These are phyloP conservation scores for Cephalotrichum gorgonifer DNA, from an alignment of 2,329 filamentous ascomycete species.

Conservation along the genomic window DNA sequence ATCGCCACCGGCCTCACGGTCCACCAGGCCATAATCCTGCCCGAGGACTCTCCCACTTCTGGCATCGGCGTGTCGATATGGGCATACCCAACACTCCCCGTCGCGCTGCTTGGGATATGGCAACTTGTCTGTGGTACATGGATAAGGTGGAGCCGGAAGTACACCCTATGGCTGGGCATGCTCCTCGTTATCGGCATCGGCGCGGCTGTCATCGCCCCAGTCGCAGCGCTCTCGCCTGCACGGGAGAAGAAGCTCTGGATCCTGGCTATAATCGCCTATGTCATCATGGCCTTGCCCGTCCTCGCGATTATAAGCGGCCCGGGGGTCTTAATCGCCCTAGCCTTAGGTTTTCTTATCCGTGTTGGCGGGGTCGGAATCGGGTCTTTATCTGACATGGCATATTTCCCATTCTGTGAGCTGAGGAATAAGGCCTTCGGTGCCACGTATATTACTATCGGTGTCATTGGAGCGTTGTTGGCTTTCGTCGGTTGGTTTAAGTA, in stretches of 20 bases:
- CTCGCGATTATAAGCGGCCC: not conserved
- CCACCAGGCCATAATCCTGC: not conserved
- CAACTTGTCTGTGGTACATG: not conserved
- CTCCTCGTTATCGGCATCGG: not conserved
- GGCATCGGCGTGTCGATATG: not conserved
- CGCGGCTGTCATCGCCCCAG: not conserved
- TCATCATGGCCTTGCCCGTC: not conserved
- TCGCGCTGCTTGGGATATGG: not conserved
- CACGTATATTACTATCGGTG: not conserved
- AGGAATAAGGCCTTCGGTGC: not conserved
- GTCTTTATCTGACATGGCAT: not conserved
- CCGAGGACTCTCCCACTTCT: not conserved
- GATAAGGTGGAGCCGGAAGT: not conserved
- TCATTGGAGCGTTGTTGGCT: too few relatives aligned
- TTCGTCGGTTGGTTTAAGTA: too few relatives aligned
- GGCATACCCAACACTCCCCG: slow-evolving; percentile 2
- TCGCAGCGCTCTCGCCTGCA: not conserved
- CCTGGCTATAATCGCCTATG: not conserved
- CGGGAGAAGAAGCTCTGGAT: not conserved
- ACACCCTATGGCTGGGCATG: not conserved
- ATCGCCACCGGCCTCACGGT: not conserved
- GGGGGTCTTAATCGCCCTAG: not conserved
- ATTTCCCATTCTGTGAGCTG: not conserved
- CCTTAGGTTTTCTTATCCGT: not conserved
- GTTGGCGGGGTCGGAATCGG: not conserved